Conservation (phyloP, 352 stramenopile species). For the Pythium myriotylum region DNA sequence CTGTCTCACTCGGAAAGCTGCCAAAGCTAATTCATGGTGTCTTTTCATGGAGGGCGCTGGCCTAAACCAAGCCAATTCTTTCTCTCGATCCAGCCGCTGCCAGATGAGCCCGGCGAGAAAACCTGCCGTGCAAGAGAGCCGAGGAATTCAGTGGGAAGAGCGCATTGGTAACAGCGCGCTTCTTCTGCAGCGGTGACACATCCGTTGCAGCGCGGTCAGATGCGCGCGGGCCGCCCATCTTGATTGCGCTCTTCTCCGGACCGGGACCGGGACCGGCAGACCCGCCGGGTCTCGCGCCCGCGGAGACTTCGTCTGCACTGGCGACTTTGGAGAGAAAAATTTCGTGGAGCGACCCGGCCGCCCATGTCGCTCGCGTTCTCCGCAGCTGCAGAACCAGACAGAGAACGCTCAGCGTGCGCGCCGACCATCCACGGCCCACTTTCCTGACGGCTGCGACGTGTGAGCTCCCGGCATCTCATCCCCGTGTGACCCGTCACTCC, state of each 20-base stretch:
- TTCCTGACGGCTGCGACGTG: slow-evolving; percentile 16
- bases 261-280: background rate
- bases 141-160: background rate
- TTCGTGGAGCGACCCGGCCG: no score
- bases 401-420: slow-evolving; percentile 28
- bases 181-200: background rate
- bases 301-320: no score
- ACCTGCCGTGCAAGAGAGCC: no score
- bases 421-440: background rate
- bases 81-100: no score
- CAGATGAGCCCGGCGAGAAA: no score
- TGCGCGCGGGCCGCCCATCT: background rate
- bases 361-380: slow-evolving; percentile 1
- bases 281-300: no score
- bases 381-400: slow-evolving; percentile 18
- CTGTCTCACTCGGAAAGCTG: no score
- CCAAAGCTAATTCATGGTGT: no score
- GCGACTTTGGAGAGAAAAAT: no score
- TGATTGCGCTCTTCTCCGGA: background rate
- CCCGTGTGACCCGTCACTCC: slow-evolving; percentile 7
- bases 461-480: slow-evolving; percentile 3
- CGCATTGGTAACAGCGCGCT: slow-evolving; percentile 6
- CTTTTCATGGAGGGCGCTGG: no score
- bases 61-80: no score
- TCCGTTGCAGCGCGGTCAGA: background rate